Conservation (phyloP, 2,329 filamentous ascomycete genomes). For the Trichophyton equinum region DNA sequence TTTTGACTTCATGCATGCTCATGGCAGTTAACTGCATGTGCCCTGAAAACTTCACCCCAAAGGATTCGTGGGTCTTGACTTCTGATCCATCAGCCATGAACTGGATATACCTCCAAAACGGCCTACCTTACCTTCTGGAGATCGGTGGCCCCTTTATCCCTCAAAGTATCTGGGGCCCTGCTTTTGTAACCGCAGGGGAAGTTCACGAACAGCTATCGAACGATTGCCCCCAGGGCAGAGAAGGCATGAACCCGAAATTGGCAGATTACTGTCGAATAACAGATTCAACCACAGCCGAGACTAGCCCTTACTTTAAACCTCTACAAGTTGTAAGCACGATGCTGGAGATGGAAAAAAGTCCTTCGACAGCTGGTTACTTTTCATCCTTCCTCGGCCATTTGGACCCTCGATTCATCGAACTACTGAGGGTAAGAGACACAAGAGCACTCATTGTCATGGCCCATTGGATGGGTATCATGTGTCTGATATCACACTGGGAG, state of each 20-base stretch:
- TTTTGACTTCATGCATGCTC: constrained; percentile 23
- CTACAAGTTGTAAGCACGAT: constrained; percentile 15
- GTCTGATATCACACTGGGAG: constrained; percentile 19
- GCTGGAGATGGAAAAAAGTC: constrained; percentile 14
- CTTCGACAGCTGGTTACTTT: constrained; percentile 16
- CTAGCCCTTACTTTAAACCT: constrained; percentile 19
- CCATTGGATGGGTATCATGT: constrained; percentile 25
- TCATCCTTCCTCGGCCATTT: constrained; percentile 20
- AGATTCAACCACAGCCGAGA: constrained; percentile 14
- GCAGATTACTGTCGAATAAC: constrained; percentile 22
- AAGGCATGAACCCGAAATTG: constrained; percentile 17
- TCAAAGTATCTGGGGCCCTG: constrained; percentile 18
- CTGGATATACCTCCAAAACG: constrained; percentile 23
- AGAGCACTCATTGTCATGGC: constrained; percentile 20
- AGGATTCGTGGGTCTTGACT: constrained; percentile 22
- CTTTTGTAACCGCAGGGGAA: constrained; percentile 15
- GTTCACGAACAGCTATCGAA: constrained; percentile 13
- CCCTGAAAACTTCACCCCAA: constrained; percentile 15
- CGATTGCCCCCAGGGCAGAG: constrained; percentile 14
- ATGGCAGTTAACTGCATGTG: constrained; percentile 20
- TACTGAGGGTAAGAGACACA: constrained; percentile 18
- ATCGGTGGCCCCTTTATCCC: constrained; percentile 12
- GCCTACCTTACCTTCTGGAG: constrained; percentile 17
- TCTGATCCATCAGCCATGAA: constrained; percentile 17
- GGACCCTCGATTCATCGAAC: constrained; percentile 17